Percentiles rank a stretch among this genome's conserved stretches.
Evolutionary conservation across 192 early-diverging fungal genomes (phyloP).

Genomic region (Coemansia sp.): DNA sequence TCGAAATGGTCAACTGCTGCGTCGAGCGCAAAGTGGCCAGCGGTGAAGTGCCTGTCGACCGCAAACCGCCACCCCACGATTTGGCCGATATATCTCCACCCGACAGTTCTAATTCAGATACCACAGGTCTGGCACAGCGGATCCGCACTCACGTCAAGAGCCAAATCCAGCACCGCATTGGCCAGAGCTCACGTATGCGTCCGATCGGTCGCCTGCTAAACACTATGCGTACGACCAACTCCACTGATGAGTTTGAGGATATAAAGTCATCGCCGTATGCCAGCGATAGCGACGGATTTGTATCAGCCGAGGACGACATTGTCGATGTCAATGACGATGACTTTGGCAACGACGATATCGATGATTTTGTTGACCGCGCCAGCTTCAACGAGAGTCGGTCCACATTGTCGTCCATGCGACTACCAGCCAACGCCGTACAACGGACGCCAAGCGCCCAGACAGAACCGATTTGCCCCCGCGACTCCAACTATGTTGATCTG

Average conservation of each 20-base stretch:
- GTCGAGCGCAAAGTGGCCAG: constrained; percentile 49
- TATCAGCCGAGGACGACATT: constrained; percentile 48
- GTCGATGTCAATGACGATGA: background rate
- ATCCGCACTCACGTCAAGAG: constrained; percentile 38
- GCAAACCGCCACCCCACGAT: background rate
- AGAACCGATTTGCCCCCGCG: background rate
- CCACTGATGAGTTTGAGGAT: constrained; percentile 31
- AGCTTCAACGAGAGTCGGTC: constrained; percentile 3
- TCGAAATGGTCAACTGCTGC: constrained; percentile 83
- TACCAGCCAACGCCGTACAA: constrained; percentile 37
- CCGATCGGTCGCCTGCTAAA: constrained; percentile 44
- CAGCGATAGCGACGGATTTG: constrained; percentile 54
- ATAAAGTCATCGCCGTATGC: constrained; percentile 25
- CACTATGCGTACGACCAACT: background rate
- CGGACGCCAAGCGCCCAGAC: background rate
- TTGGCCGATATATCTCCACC: background rate
- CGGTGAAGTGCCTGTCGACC: background rate
- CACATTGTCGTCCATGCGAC: constrained; percentile 16
- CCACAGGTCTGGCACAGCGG: constrained; percentile 23
- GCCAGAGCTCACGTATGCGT: constrained; percentile 35
- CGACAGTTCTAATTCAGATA: background rate
- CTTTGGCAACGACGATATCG: constrained; percentile 2
- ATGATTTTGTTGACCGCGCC: constrained; percentile 5
- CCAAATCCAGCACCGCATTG: constrained; percentile 31
- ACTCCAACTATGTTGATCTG: constrained; percentile 42